A percentile compares a stretch with the other conserved stretches of the same genome.
Conservation (phyloP, 345 rosid genomes). For the Acer negundo region DNA sequence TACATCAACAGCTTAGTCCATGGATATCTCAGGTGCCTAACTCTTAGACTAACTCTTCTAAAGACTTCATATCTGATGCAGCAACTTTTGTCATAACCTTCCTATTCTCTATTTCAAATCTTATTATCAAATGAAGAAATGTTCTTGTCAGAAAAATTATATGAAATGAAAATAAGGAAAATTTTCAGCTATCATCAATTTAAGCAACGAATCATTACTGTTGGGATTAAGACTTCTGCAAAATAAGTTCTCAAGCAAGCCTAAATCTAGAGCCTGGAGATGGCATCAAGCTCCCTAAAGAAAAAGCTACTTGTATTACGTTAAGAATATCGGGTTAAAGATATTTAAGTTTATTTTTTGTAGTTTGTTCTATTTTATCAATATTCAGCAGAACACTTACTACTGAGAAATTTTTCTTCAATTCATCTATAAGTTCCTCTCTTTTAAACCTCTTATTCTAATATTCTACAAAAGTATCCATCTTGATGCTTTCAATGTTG, state of each 20-base stretch:
- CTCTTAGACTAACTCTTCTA: conserved; percentile 24
- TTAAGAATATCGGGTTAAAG: neutral
- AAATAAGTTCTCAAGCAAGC: conserved; percentile 8
- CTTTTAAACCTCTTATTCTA: neutral
- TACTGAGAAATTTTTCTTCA: conserved; percentile 3
- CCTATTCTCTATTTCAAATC: neutral
- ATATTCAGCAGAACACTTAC: neutral
- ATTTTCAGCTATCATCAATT: neutral
- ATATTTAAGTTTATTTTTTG: neutral
- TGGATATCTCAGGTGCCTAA: conserved; percentile 86
- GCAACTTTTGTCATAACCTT: conserved; percentile 8
- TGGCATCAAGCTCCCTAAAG: neutral
- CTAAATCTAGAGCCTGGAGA: conserved; percentile 1
- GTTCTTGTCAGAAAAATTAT: neutral
- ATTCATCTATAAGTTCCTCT: neutral
- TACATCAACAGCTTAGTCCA: conserved; percentile 65
- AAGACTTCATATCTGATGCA: conserved; percentile 12
- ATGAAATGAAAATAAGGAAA: neutral
- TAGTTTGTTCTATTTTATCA: neutral
- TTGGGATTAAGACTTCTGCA: neutral
- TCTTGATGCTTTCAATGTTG: conserved; percentile 2
- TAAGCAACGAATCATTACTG: neutral
- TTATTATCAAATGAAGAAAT: neutral
- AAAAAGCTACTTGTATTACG: neutral
- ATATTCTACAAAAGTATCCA: neutral